Conservation (phyloP, 2,329 filamentous ascomycete species). For the Alternaria angustiovoidea region DNA sequence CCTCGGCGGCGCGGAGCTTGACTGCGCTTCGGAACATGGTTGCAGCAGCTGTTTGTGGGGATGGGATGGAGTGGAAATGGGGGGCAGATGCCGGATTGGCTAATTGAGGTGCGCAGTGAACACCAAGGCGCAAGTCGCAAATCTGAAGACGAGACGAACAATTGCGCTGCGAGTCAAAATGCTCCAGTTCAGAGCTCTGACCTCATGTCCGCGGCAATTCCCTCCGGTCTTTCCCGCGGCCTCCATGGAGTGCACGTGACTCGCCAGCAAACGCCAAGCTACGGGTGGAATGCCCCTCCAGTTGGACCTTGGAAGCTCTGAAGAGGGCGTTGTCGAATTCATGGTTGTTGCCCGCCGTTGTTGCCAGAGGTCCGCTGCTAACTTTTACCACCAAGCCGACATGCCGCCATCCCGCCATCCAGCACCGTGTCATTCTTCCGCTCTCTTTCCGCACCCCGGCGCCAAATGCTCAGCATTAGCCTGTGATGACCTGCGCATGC, state of each 20-base stretch:
- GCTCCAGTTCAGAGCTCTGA: constrained; percentile 10
- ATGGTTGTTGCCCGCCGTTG: no score
- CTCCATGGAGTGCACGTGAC: constrained; percentile 1
- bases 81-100: constrained; percentile 16
- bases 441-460: constrained; percentile 3
- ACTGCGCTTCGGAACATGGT: constrained; percentile 48
- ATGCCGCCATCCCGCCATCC: neutral
- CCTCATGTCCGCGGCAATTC: constrained; percentile 9
- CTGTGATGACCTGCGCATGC: no score
- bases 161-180: constrained; percentile 7
- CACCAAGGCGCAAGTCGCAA: constrained; percentile 3
- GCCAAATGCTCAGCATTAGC: neutral
- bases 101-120: constrained; percentile 9
- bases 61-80: constrained; percentile 5
- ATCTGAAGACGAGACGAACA: neutral
- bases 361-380: neutral
- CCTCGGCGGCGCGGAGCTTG: constrained; percentile 48
- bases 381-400: neutral
- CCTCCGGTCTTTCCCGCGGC: constrained; percentile 13
- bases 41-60: constrained; percentile 10
- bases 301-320: neutral
- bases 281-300: neutral
- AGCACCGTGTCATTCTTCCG: constrained; percentile 1
- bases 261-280: neutral
- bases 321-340: neutral